Conservation (phyloP, 164 flowering plant genomes). For the Saururus chinensis region DNA sequence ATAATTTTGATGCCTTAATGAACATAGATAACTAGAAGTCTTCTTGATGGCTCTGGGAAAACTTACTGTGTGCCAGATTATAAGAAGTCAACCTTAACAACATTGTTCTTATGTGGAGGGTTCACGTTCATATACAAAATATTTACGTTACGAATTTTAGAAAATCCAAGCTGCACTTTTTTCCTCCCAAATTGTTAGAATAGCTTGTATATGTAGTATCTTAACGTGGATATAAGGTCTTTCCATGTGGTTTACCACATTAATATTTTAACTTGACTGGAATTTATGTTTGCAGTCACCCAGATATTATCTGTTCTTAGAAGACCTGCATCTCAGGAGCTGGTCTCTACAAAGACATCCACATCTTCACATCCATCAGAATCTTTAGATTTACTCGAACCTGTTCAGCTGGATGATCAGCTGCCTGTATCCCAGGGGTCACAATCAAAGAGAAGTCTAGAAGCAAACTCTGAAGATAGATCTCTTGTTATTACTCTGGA, state of each 20-base stretch:
- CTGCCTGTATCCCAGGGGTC: conserved; percentile 9
- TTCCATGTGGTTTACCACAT: background rate
- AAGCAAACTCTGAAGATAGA: conserved; percentile 8
- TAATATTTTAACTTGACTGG: background rate
- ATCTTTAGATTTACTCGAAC: conserved; percentile 16
- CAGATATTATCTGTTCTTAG: conserved; percentile 54
- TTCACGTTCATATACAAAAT: too few relatives aligned
- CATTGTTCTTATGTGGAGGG: background rate
- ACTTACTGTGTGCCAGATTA: too few relatives aligned
- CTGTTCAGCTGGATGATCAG: conserved; percentile 13
- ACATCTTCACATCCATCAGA: conserved; percentile 13
- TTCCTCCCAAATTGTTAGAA: background rate
- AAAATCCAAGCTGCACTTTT: too few relatives aligned
- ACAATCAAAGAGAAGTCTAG: conserved; percentile 1
- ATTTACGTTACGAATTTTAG: too few relatives aligned
- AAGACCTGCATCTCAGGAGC: conserved; percentile 23
- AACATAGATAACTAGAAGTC: too few relatives aligned
- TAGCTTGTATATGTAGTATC: background rate
- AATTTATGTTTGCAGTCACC: conserved; percentile 31
- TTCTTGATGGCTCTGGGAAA: background rate
- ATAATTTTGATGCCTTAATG: background rate
- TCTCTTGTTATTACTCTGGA: conserved; percentile 1
- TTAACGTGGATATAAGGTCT: background rate
- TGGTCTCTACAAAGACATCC: conserved; percentile 6
- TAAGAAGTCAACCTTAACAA: too few relatives aligned